These are phyloP conservation scores for Chytriomyces hyalinus DNA, from an alignment of 192 early-diverging fungal species.

Conservation along the genomic window DNA sequence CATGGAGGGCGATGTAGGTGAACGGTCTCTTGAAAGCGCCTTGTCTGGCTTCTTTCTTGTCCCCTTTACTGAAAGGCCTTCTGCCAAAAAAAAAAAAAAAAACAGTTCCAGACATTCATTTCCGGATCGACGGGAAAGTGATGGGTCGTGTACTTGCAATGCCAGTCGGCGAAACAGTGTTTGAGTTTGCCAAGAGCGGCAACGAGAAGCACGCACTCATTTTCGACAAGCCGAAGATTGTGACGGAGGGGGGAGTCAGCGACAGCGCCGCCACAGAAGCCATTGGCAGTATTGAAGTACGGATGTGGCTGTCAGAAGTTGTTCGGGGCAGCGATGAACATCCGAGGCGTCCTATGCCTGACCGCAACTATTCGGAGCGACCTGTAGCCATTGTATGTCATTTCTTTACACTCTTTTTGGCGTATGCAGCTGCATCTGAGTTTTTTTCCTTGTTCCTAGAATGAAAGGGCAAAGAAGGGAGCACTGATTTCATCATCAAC, in stretches of 20 bases:
- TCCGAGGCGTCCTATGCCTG: too few relatives aligned
- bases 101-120: too few relatives aligned
- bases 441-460: neutral
- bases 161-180: neutral
- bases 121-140: too few relatives aligned
- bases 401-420: too few relatives aligned
- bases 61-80: neutral
- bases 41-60: neutral
- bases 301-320: neutral
- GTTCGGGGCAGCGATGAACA: neutral
- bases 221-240: neutral
- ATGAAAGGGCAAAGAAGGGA: constrained; percentile 2
- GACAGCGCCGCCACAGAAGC: neutral
- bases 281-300: neutral
- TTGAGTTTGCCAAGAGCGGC: neutral
- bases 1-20: neutral
- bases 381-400: too few relatives aligned
- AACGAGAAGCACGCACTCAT: neutral
- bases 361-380: too few relatives aligned
- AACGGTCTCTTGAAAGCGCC: neutral
- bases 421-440: neutral
- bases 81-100: too few relatives aligned
- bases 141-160: neutral
- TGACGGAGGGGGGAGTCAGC: neutral
- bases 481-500: neutral